A percentile compares a stretch with the other conserved stretches of the same genome.
Conservation (phyloP, 768 basidiomycete genomes). For the Tremella yokohamensis region DNA sequence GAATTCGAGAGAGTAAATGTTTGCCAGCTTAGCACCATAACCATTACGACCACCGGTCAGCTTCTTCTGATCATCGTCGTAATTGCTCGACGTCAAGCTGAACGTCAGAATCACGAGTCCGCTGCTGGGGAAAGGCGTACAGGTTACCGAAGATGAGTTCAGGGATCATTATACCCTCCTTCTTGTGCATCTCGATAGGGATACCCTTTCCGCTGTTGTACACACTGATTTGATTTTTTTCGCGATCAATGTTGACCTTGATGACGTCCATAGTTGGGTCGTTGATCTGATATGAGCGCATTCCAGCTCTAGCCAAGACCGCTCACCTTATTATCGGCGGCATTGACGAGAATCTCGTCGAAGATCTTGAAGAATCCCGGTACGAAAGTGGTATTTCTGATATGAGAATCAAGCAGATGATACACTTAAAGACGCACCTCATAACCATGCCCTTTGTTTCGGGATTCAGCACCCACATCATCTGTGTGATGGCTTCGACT, state of each 20-base stretch:
- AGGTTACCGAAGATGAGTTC: conserved; percentile 96
- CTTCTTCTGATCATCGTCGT: conserved; percentile 98
- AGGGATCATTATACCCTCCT: conserved; percentile 91
- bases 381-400: conserved; percentile 65
- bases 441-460: conserved; percentile 77
- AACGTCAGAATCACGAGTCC: conserved; percentile 12
- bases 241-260: conserved; percentile 80
- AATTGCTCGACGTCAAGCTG: conserved; percentile 83
- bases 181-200: conserved; percentile 90
- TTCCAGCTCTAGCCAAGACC: neutral
- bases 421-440: conserved; percentile 55
- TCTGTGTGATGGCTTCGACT: conserved; percentile 77
- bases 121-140: conserved; percentile 27
- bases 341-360: conserved; percentile 98
- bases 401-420: neutral
- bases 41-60: conserved; percentile 97
- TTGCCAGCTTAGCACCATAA: conserved; percentile 95
- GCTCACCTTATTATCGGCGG: conserved; percentile 94
- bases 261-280: conserved; percentile 85
- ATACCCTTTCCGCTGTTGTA: conserved; percentile 95
- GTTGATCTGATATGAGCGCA: conserved; percentile 64
- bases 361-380: conserved; percentile 99
- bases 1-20: conserved; percentile 96
- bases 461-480: conserved; percentile 91
- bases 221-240: conserved; percentile 80